Conservation (phyloP, 345 rosid species). For the Excoecaria cochinchinensis region DNA sequence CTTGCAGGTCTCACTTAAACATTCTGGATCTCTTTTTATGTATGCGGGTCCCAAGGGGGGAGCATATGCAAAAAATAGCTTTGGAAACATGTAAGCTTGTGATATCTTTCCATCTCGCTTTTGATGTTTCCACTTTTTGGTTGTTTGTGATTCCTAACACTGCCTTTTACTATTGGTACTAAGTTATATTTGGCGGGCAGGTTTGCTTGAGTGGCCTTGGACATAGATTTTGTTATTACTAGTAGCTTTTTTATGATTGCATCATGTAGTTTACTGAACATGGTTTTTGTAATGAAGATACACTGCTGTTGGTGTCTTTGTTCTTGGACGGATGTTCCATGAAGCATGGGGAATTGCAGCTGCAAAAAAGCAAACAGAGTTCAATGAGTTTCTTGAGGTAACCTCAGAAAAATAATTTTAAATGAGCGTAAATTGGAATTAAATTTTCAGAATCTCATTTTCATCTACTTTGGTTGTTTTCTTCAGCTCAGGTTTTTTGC, state of each 20-base stretch:
- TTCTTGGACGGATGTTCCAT: constrained; percentile 78
- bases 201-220: neutral
- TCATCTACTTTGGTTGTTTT: neutral
- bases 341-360: constrained; percentile 92
- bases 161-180: neutral
- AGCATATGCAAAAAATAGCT: constrained; percentile 99
- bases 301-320: constrained; percentile 98
- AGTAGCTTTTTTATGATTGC: neutral
- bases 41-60: constrained; percentile 89
- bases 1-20: constrained; percentile 85
- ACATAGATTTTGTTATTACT: neutral
- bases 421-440: neutral
- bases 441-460: constrained; percentile 1
- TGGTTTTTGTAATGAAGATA: constrained; percentile 45
- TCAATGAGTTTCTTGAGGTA: constrained; percentile 93
- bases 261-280: neutral
- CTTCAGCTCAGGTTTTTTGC: neutral
- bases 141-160: neutral
- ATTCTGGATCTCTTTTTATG: constrained; percentile 98
- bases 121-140: neutral
- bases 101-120: neutral
- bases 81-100: constrained; percentile 75
- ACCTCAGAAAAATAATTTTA: constrained; percentile 5
- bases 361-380: constrained; percentile 60
- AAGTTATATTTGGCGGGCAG: neutral